These are phyloP conservation scores for Nepenthes mirabilis DNA, from an alignment of 148 eudicot genomes.

Conservation along the genomic window DNA sequence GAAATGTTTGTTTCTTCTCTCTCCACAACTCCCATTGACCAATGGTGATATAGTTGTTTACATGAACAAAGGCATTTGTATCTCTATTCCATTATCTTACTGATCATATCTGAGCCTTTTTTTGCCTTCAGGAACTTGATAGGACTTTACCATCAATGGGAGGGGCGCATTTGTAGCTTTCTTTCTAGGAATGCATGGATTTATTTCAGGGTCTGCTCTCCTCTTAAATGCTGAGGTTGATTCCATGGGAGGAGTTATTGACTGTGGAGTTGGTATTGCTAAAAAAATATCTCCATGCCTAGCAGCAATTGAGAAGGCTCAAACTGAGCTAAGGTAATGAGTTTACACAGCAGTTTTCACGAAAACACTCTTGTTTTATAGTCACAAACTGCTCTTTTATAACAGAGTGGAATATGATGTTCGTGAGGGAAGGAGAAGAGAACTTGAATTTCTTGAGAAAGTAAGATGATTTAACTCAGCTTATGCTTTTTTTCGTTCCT, in stretches of 20 bases:
- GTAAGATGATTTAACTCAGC: slow-evolving; percentile 27
- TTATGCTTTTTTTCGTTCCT: neutral
- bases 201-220: slow-evolving; percentile 42
- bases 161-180: slow-evolving; percentile 28
- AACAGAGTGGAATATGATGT: slow-evolving; percentile 79
- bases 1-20: too few species aligned
- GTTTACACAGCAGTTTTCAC: slow-evolving; percentile 4
- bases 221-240: slow-evolving; percentile 88
- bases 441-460: slow-evolving; percentile 91
- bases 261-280: slow-evolving; percentile 61
- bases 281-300: slow-evolving; percentile 59
- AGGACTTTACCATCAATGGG: slow-evolving; percentile 26
- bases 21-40: too few species aligned
- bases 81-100: neutral
- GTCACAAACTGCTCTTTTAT: slow-evolving; percentile 10
- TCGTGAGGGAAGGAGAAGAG: slow-evolving; percentile 71
- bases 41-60: too few species aligned
- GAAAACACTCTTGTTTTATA: slow-evolving; percentile 5
- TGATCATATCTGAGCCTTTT: neutral
- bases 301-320: slow-evolving; percentile 82
- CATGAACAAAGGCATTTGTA: neutral
- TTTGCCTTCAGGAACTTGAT: slow-evolving; percentile 13
- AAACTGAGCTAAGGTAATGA: slow-evolving; percentile 70
- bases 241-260: slow-evolving; percentile 97
- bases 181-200: slow-evolving; percentile 72